Evolutionary conservation across 257 asterid species (phyloP).

Genomic region (Fraxinus americana): DNA sequence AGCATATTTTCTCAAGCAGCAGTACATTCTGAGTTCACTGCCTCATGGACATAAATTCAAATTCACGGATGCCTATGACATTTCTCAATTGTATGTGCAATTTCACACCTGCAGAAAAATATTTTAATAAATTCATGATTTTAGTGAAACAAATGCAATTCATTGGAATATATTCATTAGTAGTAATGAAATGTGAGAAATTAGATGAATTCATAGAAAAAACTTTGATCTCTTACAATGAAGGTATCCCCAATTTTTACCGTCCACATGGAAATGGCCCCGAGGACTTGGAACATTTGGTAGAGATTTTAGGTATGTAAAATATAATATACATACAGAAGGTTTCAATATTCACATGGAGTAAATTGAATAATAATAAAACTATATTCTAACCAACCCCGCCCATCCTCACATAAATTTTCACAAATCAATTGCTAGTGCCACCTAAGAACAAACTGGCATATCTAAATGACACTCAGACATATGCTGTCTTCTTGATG

Average conservation of each 20-base stretch:
- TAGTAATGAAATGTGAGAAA: background rate
- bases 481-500: no score
- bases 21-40: slow-evolving; percentile 5
- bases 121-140: background rate
- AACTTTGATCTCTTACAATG: background rate
- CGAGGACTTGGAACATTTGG: background rate
- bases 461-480: background rate
- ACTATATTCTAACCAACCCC: background rate
- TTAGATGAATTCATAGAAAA: background rate
- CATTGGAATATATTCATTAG: background rate
- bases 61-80: slow-evolving; percentile 16
- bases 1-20: slow-evolving; percentile 15
- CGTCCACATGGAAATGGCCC: background rate
- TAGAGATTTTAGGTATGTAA: background rate
- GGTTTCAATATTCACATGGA: background rate
- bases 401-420: background rate
- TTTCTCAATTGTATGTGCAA: slow-evolving; percentile 24
- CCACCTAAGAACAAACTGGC: no score
- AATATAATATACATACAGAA: background rate
- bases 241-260: background rate
- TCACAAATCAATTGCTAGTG: no score
- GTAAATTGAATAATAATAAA: background rate
- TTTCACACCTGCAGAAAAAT: slow-evolving; percentile 18
- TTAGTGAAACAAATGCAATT: background rate
- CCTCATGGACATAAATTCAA: slow-evolving; percentile 8